Evolutionary conservation across 75 land plant species (phyloP).

Genomic region (Pinus taeda): DNA sequence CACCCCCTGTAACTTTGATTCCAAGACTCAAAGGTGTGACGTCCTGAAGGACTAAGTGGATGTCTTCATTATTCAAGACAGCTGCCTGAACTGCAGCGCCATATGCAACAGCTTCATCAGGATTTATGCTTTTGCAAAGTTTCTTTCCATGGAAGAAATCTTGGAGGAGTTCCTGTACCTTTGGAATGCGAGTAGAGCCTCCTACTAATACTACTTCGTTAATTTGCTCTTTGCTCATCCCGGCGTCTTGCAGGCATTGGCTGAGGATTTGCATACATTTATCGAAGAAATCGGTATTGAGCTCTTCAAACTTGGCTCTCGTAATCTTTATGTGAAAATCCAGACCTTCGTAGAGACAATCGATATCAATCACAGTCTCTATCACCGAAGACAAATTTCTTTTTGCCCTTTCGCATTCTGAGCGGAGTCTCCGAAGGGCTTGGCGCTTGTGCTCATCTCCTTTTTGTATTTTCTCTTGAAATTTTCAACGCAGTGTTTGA

Average conservation of each 20-base stretch:
- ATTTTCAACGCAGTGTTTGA: conserved; percentile 29
- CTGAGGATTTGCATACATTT: conserved; percentile 37
- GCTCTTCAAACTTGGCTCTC: conserved; percentile 33
- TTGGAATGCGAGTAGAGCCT: conserved; percentile 29
- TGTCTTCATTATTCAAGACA: background rate
- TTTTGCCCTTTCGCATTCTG: conserved; percentile 35
- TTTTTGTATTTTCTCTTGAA: conserved; percentile 29
- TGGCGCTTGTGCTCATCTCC: conserved; percentile 22
- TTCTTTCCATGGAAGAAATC: background rate
- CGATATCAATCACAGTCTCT: conserved; percentile 29
- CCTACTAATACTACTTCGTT: conserved; percentile 30
- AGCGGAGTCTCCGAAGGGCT: conserved; percentile 29
- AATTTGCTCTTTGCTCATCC: conserved; percentile 12
- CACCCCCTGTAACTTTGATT: conserved; percentile 1
- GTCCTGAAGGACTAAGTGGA: conserved; percentile 6
- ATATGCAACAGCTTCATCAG: background rate
- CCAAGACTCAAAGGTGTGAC: conserved; percentile 17
- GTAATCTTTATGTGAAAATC: conserved; percentile 22
- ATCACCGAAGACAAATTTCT: conserved; percentile 19
- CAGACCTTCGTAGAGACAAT: conserved; percentile 21
- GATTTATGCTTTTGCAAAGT: background rate
- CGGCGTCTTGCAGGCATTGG: conserved; percentile 33
- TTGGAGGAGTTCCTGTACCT: conserved; percentile 22
- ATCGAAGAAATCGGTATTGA: conserved; percentile 34
- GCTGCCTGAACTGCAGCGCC: background rate